A percentile compares a stretch with the other conserved stretches of the same genome.
Conservation (phyloP, 1,284 basidiomycete genomes). For the Chalciporus sp. region DNA sequence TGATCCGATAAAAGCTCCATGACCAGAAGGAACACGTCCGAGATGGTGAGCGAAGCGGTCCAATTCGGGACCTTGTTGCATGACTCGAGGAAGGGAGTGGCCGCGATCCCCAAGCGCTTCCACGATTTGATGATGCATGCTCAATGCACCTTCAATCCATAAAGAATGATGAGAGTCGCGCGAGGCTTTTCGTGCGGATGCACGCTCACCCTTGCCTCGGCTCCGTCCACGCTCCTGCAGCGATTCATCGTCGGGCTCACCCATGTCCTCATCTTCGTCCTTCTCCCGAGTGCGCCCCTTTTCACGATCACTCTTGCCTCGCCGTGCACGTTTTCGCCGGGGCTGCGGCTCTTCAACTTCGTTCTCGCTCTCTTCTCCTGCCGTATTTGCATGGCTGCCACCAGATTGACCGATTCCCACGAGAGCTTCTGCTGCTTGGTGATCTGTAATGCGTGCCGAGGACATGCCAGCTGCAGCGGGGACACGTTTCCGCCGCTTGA, state of each 20-base stretch:
- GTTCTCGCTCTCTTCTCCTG: constrained; percentile 59
- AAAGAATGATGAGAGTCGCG: constrained; percentile 40
- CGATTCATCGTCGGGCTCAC: constrained; percentile 42
- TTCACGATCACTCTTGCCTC: constrained; percentile 41
- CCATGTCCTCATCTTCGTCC: constrained; percentile 55
- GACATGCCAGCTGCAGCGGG: constrained; percentile 64
- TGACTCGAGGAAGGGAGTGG: constrained; percentile 35
- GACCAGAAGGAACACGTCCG: constrained; percentile 38
- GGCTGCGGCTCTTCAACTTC: constrained; percentile 52
- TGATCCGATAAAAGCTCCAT: constrained; percentile 35
- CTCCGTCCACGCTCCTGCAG: constrained; percentile 29
- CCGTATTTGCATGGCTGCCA: constrained; percentile 42
- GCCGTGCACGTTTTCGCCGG: constrained; percentile 55
- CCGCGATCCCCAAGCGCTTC: constrained; percentile 38
- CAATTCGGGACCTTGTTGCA: constrained; percentile 32
- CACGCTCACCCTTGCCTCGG: constrained; percentile 37
- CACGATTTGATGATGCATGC: constrained; percentile 37
- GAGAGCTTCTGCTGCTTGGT: constrained; percentile 81
- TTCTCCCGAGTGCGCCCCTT: constrained; percentile 40
- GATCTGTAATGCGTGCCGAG: constrained; percentile 70
- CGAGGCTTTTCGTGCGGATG: constrained; percentile 39
- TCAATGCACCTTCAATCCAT: constrained; percentile 38
- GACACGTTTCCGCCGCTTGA: constrained; percentile 96
- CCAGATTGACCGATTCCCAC: constrained; percentile 71
- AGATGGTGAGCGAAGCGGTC: constrained; percentile 37